Base-by-base conservation (phyloP, 2,329 filamentous ascomycete species). In the Pseudogymnoascus sp. region DNA sequence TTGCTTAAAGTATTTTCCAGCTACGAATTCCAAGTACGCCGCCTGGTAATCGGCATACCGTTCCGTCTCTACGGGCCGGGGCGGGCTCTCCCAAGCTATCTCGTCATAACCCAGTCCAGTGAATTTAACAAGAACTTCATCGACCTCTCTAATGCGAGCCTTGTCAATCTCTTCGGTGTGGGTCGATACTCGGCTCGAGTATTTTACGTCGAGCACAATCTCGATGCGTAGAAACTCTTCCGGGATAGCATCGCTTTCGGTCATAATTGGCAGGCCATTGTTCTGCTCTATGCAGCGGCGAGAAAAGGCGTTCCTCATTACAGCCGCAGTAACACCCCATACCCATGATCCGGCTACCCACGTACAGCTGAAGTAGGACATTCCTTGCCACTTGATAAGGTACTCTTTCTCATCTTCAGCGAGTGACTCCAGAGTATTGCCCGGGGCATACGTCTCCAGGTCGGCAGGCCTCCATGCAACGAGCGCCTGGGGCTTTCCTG, bases 301-400 rank as follows among this genome's bases (percentile, higher is more conserved):
- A 63, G 83, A 79, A 73, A 97, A 99, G 0, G 91, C 81, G 9
- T 81, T 84, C 15, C 91, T 86, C 86, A 90, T 96, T 0, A 74
- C 64, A 2, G 76, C 70, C 11, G 82, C 77, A 15, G 84, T 83
- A 9, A 88, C 80, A 5, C 92, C 91, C 80, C 85, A 93, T 0
- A 96, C 83, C 95, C 95, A 99, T 15, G 88, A 82, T 11, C 93
- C 95, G 9, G 91, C 86, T 82, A 91, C 89, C 95, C 96, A 99
- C 6, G 80, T 81, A 62, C 90, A 91, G 67, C 90, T 87, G 67
- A 87, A 88, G 71, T 97, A 96, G 0, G 93, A 96, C 63, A 84
- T 81, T 0, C 81, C 80, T 50, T 89, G 86, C 91, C 93, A 97
- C 73, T 95, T 96, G 69, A 99, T 78, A 2, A 99, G 82, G 71